A percentile compares a stretch with the other conserved stretches of the same genome.
phyloP scores from a whole-genome alignment of 129 eudicot genomes.

The Oenanthe sinensis region DNA sequence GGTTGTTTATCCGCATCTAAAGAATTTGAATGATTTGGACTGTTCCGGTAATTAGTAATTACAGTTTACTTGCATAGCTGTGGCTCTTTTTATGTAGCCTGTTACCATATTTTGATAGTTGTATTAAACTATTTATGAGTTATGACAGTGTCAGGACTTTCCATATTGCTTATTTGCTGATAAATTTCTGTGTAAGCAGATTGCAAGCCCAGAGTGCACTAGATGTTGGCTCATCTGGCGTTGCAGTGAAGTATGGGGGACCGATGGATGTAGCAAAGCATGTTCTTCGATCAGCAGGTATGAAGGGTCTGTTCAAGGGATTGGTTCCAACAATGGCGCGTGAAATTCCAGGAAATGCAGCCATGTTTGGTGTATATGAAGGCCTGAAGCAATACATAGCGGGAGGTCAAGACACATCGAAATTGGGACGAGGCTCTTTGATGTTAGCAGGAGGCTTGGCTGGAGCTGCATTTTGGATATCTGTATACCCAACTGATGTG shows the following conservation, averaged over 20 bases:
- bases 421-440: slow-evolving; percentile 63
- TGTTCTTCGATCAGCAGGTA: slow-evolving; percentile 68
- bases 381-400: slow-evolving; percentile 69
- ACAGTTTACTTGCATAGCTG: not conserved
- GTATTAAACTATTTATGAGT: not conserved
- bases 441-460: slow-evolving; percentile 86
- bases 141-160: not conserved
- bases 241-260: slow-evolving; percentile 60
- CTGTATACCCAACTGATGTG: slow-evolving; percentile 90
- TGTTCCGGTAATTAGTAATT: not conserved
- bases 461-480: slow-evolving; percentile 73
- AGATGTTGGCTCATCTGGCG: slow-evolving; percentile 32
- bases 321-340: slow-evolving; percentile 80
- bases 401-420: slow-evolving; percentile 78
- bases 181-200: slow-evolving; percentile 26
- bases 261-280: slow-evolving; percentile 86
- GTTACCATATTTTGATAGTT: not conserved
- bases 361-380: slow-evolving; percentile 86
- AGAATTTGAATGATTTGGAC: not conserved
- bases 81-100: not conserved
- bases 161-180: not conserved
- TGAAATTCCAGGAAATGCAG: slow-evolving; percentile 91
- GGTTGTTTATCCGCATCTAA: not conserved
- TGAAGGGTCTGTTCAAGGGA: slow-evolving; percentile 74
- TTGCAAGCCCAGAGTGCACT: slow-evolving; percentile 86